Base-by-base conservation (phyloP, 140 eudicot genomes). In the Oenanthe javanica region DNA sequence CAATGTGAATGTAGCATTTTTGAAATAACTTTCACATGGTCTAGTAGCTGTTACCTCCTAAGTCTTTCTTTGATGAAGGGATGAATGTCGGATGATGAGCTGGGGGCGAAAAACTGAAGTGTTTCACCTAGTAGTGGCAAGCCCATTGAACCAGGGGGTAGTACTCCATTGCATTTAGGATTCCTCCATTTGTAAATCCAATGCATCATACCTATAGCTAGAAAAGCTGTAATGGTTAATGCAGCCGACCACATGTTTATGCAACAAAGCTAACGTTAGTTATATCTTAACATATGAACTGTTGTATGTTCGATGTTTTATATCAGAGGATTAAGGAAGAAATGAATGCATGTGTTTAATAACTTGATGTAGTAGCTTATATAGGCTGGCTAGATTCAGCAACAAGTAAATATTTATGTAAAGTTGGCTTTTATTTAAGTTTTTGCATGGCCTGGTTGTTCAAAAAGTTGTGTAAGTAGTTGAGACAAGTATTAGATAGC, bases 91-190 rank as follows among this genome's bases (percentile, higher is more conserved):
- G 81, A 89, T 13, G 93, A 72, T 7, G 78, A 75, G 81, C 69
- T 89, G 16, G 94, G 94, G 36, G 94, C 87, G 25, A 94, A 92
- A 83, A 94, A 94, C 2, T 85, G 86, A 55, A 89, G 84, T 59
- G 96, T 87, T 83, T 94, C 98, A 7, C 97, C 97, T 8, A 92
- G 84, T 15, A 92, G 86, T 19, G 98, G 98, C 96, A 92, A 92
- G 21, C 98, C 98, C 98, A 92, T 93, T 25, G 96, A 87, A 66
- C 97, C 97, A 1, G 97, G 97, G 9, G 97, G 97, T 5, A 90
- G 88, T 18, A 72, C 78, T 51, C 97, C 97, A 6, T 87, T 89
- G 87, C 97, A 93, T 79, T 42, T 86, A 43, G 96, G 97, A 75
- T 90, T 86, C 83, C 86, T 72, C 97, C 97, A 93, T 54, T 84